A percentile compares a stretch with the other conserved stretches of the same genome.
Conservation (phyloP, 2,329 filamentous ascomycete species). For the Penicillium hordei region DNA sequence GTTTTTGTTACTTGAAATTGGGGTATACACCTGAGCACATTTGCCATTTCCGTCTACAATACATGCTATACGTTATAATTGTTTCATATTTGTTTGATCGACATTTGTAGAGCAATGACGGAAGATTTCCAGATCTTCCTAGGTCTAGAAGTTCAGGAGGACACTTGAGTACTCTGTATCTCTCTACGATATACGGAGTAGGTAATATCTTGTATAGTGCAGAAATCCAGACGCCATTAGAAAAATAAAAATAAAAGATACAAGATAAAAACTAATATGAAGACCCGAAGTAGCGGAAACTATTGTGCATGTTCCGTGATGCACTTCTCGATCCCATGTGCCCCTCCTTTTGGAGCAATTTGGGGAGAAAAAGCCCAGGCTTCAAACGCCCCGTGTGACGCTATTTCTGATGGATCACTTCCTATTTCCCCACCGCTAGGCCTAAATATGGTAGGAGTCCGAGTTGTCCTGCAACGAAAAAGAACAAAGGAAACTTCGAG, state of each 20-base stretch:
- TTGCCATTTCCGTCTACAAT: neutral
- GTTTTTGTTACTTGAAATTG: neutral
- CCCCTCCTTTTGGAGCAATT: slow-evolving; percentile 4
- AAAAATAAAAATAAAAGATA: neutral
- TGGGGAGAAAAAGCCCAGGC: neutral
- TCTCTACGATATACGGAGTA: neutral
- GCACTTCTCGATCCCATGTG: slow-evolving; percentile 8
- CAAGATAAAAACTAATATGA: neutral
- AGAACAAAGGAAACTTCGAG: neutral
- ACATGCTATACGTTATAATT: neutral
- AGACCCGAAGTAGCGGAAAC: slow-evolving; percentile 11
- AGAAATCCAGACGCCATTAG: neutral
- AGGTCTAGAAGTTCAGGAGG: neutral
- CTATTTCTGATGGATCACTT: slow-evolving; percentile 24
- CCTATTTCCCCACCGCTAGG: slow-evolving; percentile 14
- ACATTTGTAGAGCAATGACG: neutral
- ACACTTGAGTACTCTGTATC: neutral
- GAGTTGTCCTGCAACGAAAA: neutral
- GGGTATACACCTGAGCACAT: neutral
- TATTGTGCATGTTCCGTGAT: slow-evolving; percentile 10
- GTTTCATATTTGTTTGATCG: slow-evolving; percentile 4
- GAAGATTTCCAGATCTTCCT: neutral
- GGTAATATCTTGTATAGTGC: neutral
- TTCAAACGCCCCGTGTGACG: slow-evolving; percentile 1
- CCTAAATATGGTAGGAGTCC: slow-evolving; percentile 7